Conservation (phyloP, 1,139 yeast species). For the Candida gigantensis region DNA sequence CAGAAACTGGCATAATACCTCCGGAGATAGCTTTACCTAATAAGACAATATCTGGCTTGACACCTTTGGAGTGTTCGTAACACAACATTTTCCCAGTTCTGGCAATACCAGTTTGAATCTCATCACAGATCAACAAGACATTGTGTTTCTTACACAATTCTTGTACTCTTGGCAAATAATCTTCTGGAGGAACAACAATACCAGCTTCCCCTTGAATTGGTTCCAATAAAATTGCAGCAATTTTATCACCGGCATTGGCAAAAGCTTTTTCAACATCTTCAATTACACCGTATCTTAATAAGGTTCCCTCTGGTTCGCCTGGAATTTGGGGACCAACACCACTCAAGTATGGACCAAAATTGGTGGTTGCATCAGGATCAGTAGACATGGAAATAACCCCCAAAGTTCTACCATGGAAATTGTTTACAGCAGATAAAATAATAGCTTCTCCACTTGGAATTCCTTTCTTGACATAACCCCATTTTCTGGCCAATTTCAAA, state of each 20-base stretch:
- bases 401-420: conserved; percentile 95
- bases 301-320: conserved; percentile 51
- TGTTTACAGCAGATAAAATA: conserved; percentile 80
- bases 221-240: conserved; percentile 89
- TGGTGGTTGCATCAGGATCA: conserved; percentile 86
- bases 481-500: conserved; percentile 89
- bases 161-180: conserved; percentile 72
- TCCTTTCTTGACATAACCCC: conserved; percentile 92
- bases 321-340: conserved; percentile 85
- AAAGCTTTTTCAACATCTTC: conserved; percentile 88
- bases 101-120: conserved; percentile 96
- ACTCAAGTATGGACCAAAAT: conserved; percentile 87
- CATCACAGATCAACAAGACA: conserved; percentile 89
- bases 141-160: conserved; percentile 80
- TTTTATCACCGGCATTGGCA: conserved; percentile 80
- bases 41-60: conserved; percentile 82
- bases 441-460: conserved; percentile 84
- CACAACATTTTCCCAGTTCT: conserved; percentile 95
- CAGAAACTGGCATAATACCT: conserved; percentile 91
- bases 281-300: conserved; percentile 75
- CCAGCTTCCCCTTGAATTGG: conserved; percentile 99
- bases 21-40: conserved; percentile 96
- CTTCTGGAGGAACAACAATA: conserved; percentile 88
- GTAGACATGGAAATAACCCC: conserved; percentile 97
- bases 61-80: conserved; percentile 78